These are phyloP conservation scores for Aspergillus mulundensis DNA, from an alignment of 495 filamentous ascomycete genomes.

Conservation along the genomic window DNA sequence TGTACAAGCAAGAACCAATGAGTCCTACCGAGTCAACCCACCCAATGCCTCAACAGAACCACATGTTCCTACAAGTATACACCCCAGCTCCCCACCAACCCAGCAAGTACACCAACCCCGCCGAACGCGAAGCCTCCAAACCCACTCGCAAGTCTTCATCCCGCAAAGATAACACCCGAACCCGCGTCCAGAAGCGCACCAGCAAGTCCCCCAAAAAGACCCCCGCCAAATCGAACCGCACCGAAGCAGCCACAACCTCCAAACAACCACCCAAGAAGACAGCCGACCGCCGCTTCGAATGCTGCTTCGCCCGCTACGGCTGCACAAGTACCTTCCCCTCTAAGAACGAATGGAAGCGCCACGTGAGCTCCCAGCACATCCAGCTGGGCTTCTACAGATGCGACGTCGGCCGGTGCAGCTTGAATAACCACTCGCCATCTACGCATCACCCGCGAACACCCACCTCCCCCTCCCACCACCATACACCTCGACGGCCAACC, in stretches of 20 bases:
- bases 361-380: slow-evolving; percentile 78
- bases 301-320: slow-evolving; percentile 78
- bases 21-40: not conserved
- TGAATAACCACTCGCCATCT: slow-evolving; percentile 17
- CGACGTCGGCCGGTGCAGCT: slow-evolving; percentile 59
- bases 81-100: not conserved
- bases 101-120: not conserved
- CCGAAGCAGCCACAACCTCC: slow-evolving; percentile 4
- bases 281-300: slow-evolving; percentile 62
- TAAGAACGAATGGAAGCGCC: slow-evolving; percentile 97
- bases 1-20: not conserved
- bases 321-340: slow-evolving; percentile 81
- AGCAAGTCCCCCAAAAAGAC: slow-evolving; percentile 5
- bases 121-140: not conserved
- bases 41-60: not conserved
- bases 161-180: slow-evolving; percentile 3
- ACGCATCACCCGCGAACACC: slow-evolving; percentile 75
- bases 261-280: slow-evolving; percentile 14
- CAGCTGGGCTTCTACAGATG: slow-evolving; percentile 78
- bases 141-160: not conserved
- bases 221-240: slow-evolving; percentile 10
- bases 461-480: slow-evolving; percentile 24
- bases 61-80: not conserved
- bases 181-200: slow-evolving; percentile 2
- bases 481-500: not conserved